phyloP scores from a whole-genome alignment of 2,329 filamentous ascomycete species.

The Exophiala lecanii-corni region DNA sequence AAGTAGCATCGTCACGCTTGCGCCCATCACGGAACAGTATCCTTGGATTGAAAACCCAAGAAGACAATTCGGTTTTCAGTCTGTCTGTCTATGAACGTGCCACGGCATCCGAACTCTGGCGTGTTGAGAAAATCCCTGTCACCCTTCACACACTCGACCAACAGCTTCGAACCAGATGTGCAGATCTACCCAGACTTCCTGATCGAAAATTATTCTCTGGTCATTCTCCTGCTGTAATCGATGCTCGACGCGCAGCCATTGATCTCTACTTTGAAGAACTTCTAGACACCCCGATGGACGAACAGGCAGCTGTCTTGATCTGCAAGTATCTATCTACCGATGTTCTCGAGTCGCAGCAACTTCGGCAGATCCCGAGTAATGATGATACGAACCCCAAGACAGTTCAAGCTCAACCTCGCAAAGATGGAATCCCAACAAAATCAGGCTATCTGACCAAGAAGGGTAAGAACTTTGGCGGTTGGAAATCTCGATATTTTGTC shows the following conservation, averaged over 20 bases:
- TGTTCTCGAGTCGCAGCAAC: slow-evolving; percentile 45
- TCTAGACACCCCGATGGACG: slow-evolving; percentile 76
- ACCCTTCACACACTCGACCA: slow-evolving; percentile 79
- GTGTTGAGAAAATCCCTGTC: slow-evolving; percentile 83
- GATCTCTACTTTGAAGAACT: slow-evolving; percentile 82
- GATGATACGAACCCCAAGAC: slow-evolving; percentile 26
- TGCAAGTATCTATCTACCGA: slow-evolving; percentile 79
- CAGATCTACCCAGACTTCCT: slow-evolving; percentile 71
- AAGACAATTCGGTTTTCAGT: slow-evolving; percentile 92
- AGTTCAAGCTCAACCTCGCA: slow-evolving; percentile 43
- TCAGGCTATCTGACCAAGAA: slow-evolving; percentile 93
- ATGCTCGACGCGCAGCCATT: slow-evolving; percentile 74
- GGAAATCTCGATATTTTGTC: slow-evolving; percentile 80
- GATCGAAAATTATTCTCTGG: slow-evolving; percentile 84
- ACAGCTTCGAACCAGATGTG: slow-evolving; percentile 67
- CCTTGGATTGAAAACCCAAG: slow-evolving; percentile 70
- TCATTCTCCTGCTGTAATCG: slow-evolving; percentile 88
- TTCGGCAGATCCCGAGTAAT: background rate
- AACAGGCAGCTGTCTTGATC: slow-evolving; percentile 69
- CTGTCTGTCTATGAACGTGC: slow-evolving; percentile 77
- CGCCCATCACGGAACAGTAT: slow-evolving; percentile 85
- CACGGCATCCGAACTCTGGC: slow-evolving; percentile 77
- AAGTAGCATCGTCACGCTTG: slow-evolving; percentile 89
- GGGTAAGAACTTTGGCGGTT: slow-evolving; percentile 97
- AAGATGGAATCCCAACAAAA: slow-evolving; percentile 65